phyloP scores from a whole-genome alignment of 1,284 basidiomycete species.

The Rhodotorula sp. region DNA sequence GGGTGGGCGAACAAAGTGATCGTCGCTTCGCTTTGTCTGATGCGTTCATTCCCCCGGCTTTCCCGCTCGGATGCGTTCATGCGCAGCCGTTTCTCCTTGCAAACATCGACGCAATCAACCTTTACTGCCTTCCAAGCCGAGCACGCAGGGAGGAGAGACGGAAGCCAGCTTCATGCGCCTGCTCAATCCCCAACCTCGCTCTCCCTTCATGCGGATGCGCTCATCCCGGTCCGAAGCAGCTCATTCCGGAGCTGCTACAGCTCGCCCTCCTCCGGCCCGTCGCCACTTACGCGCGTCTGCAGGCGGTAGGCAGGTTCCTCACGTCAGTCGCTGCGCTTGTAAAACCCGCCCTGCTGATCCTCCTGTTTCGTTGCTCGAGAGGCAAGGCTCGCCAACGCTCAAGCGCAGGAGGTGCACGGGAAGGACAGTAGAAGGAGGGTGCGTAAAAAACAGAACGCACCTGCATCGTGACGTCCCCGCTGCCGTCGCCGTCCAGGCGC shows the following conservation, averaged over 20 bases:
- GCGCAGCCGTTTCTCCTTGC: no score
- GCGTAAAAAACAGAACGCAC: background rate
- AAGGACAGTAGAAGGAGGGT: background rate
- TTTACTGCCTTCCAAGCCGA: no score
- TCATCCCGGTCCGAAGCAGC: background rate
- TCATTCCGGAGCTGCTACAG: background rate
- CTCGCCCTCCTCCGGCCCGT: slow-evolving; percentile 10
- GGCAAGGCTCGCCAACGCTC: background rate
- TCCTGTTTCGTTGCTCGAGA: background rate
- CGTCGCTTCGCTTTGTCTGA: no score
- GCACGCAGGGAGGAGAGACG: no score
- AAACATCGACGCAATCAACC: no score
- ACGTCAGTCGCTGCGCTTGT: background rate
- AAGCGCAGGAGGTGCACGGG: background rate
- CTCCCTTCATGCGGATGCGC: no score
- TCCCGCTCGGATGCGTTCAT: no score
- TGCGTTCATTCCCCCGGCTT: no score
- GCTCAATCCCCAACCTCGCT: no score
- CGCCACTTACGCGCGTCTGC: background rate
- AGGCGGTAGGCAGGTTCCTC: background rate
- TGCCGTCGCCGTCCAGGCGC: background rate
- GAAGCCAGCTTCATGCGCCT: no score
- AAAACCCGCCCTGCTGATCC: background rate
- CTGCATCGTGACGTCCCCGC: background rate
- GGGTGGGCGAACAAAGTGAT: no score